Percentiles rank a stretch among this genome's conserved stretches.
Evolutionary conservation across 805 yeast species (phyloP).

Genomic region (Ogataea salicorniae): DNA sequence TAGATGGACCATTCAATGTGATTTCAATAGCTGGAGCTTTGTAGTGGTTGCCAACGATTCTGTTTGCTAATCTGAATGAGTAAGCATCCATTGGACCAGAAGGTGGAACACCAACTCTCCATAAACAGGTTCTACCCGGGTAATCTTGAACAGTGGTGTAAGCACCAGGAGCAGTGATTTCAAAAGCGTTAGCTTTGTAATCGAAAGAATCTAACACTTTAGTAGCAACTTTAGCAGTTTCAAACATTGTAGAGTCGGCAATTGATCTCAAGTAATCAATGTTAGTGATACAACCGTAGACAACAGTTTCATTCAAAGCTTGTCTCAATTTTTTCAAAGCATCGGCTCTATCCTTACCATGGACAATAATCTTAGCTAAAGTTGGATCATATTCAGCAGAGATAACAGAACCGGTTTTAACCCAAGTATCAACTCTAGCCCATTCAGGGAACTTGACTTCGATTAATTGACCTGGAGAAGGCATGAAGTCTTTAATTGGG

Average conservation of each 20-base stretch:
- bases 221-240: constrained; percentile 77
- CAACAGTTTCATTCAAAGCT: constrained; percentile 82
- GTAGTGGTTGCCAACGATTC: constrained; percentile 81
- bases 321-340: constrained; percentile 70
- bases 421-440: constrained; percentile 97
- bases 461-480: constrained; percentile 92
- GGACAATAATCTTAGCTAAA: constrained; percentile 91
- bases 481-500: constrained; percentile 91
- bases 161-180: constrained; percentile 84
- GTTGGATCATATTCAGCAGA: constrained; percentile 97
- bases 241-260: constrained; percentile 80
- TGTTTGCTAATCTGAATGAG: constrained; percentile 84
- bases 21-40: constrained; percentile 87
- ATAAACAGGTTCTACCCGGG: constrained; percentile 81
- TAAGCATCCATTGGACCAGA: constrained; percentile 97
- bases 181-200: constrained; percentile 80
- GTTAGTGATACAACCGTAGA: constrained; percentile 86
- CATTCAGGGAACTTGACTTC: constrained; percentile 81
- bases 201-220: constrained; percentile 79
- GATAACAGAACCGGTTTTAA: constrained; percentile 75
- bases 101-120: constrained; percentile 96
- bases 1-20: constrained; percentile 82
- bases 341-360: constrained; percentile 83
- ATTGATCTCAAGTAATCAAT: constrained; percentile 84
- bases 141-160: constrained; percentile 95